These are phyloP conservation scores for Mayamaea pseudoterrestris DNA, from an alignment of 108 stramenopile genomes.

Conservation along the genomic window DNA sequence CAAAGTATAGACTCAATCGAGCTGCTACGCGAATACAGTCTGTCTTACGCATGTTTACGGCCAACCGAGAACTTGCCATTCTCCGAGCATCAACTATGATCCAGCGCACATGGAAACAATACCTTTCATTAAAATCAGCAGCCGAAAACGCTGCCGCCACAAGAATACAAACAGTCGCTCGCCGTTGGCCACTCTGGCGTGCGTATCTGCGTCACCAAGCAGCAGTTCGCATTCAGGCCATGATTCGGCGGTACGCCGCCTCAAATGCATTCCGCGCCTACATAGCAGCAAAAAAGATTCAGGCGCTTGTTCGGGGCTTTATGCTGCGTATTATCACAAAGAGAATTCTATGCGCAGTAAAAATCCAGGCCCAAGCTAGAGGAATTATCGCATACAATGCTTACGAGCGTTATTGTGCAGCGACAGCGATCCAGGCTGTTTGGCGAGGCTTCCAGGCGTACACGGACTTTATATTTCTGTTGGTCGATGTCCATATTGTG, in stretches of 20 bases:
- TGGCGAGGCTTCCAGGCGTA: conserved; percentile 51
- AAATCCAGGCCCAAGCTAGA: conserved; percentile 13
- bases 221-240: conserved; percentile 1
- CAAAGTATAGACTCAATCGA: too few species aligned
- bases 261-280: background rate
- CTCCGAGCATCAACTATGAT: conserved; percentile 36
- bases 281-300: background rate
- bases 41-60: too few species aligned
- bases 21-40: too few species aligned
- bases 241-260: background rate
- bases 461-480: conserved; percentile 41
- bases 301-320: conserved; percentile 1
- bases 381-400: conserved; percentile 5
- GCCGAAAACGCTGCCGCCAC: conserved; percentile 49
- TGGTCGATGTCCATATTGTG: conserved; percentile 41
- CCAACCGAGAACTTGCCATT: too few species aligned
- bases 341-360: too few species aligned
- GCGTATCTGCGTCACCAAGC: background rate
- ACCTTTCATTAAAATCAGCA: conserved; percentile 31
- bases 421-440: conserved; percentile 30
- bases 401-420: conserved; percentile 10
- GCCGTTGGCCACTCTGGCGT: conserved; percentile 24
- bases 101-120: conserved; percentile 40
- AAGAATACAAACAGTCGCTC: conserved; percentile 49
- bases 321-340: background rate